Evolutionary conservation across 2,329 filamentous ascomycete genomes (phyloP), one percentile per base, ranked within the genome.

Genomic region (Zasmidium cellare): DNA sequence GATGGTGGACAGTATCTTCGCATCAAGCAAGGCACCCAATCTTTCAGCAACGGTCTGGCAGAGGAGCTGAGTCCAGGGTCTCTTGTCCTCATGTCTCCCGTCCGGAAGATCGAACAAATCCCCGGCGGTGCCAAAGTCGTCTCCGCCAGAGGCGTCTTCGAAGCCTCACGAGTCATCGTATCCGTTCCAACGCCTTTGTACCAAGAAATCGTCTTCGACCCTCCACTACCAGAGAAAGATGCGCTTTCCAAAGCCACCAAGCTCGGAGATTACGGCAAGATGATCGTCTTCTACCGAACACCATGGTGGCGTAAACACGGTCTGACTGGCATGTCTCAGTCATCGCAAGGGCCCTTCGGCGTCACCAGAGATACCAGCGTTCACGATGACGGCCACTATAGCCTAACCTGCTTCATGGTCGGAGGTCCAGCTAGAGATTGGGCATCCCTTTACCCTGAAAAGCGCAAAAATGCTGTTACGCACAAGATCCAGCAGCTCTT

Each of bases 1-100:
- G 64, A 76, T 45, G 84, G 83, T 3, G 84, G 79, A 0, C 81
- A 85, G 61, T 76, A 82, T 62, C 72, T 85, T 7, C 76, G 82
- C 1, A 65, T 82, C 18, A 73, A 75, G 2, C 70, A 79, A 55
- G 82, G 82, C 1, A 82, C 76, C 0, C 77, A 81, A 60, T 61
- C 68, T 0, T 72, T 82, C 28, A 63, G 77, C 3, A 65, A 67
- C 35, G 71, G 72, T 0, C 62, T 82, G 0, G 75, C 77, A 0
- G 49, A 56, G 1, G 64, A 65, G 1, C 69, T 82, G 1, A 66
- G 72, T 16, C 44, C 51, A 2, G 58, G 53, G 12, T 53, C 61
- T 3, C 19, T 69, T 1, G 47, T 62, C 12, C 57, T 67, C 14
- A 60, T 59, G 51, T 61, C 65, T n/a, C 65, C 66, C 1, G 66